Percentiles rank a stretch among this genome's conserved stretches.
These are phyloP conservation scores for Leucoagaricus sp. DNA, from an alignment of 1,284 basidiomycete species.

Conservation along the genomic window DNA sequence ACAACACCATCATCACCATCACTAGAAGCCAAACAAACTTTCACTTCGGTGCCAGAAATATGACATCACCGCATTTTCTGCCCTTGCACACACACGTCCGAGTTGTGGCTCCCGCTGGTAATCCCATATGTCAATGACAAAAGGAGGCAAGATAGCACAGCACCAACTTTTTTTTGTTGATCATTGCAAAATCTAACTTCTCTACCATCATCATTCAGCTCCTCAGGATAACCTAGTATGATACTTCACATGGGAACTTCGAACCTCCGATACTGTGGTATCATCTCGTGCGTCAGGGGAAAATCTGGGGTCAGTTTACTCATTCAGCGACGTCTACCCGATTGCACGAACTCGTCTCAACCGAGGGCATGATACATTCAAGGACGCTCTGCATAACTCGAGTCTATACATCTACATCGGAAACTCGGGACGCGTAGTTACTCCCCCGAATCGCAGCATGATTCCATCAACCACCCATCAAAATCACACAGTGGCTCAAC, in stretches of 20 bases:
- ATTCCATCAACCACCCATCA: not conserved
- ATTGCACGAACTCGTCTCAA: not conserved
- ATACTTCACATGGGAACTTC: not conserved
- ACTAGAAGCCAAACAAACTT: not conserved
- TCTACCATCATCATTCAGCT: not conserved
- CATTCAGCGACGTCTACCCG: not conserved
- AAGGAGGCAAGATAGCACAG: not conserved
- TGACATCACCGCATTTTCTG: not conserved
- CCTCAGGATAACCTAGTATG: not conserved
- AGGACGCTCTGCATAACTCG: not conserved
- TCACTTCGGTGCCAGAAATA: not conserved
- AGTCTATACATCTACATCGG: not conserved
- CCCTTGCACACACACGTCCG: not conserved
- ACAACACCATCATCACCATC: not conserved
- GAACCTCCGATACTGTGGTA: not conserved
- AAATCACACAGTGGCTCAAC: not conserved
- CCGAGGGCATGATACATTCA: not conserved
- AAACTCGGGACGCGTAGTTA: not conserved
- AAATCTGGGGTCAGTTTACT: not conserved
- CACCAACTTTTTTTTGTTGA: too few relatives aligned
- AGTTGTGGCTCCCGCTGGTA: not conserved
- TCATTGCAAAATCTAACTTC: too few relatives aligned
- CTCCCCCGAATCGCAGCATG: not conserved
- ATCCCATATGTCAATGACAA: not conserved
- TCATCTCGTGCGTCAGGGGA: not conserved